Evolutionary conservation across 1,284 basidiomycete species (phyloP).

Genomic region (Cronartium quercuum): DNA sequence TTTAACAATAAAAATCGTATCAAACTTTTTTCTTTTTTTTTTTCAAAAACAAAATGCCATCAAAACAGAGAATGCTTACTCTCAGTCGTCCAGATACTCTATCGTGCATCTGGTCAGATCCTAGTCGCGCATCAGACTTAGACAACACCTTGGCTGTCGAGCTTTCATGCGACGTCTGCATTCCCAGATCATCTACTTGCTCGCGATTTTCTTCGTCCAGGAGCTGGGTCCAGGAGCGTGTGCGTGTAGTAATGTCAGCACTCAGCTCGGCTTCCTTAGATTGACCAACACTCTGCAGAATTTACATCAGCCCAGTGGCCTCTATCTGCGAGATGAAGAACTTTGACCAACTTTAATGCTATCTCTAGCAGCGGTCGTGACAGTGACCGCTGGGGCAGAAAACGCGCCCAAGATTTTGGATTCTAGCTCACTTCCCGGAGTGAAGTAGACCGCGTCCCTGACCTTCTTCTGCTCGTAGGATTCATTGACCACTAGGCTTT

Average conservation of each 20-base stretch:
- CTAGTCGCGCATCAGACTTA: neutral
- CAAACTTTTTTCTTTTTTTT: neutral
- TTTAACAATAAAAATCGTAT: neutral
- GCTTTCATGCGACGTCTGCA: neutral
- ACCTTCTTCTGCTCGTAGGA: conserved; percentile 31
- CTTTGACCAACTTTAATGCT: neutral
- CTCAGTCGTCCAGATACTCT: neutral
- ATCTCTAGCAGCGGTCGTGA: neutral
- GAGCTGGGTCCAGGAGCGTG: neutral
- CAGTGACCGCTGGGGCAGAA: neutral
- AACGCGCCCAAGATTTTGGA: conserved; percentile 13
- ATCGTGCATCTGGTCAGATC: neutral
- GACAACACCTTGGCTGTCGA: neutral
- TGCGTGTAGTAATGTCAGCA: neutral
- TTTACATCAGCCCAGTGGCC: neutral
- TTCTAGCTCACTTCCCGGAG: conserved; percentile 20
- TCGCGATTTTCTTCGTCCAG: neutral
- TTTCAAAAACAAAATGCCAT: too few relatives aligned
- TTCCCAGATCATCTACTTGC: neutral
- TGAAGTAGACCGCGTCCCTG: conserved; percentile 12
- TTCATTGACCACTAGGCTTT: conserved; percentile 11
- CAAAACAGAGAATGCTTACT: too few relatives aligned
- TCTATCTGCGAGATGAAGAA: neutral
- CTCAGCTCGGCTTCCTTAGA: neutral
- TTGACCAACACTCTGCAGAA: neutral